Base-by-base conservation (phyloP, 1,284 basidiomycete genomes). In the Meripilus lineatus region DNA sequence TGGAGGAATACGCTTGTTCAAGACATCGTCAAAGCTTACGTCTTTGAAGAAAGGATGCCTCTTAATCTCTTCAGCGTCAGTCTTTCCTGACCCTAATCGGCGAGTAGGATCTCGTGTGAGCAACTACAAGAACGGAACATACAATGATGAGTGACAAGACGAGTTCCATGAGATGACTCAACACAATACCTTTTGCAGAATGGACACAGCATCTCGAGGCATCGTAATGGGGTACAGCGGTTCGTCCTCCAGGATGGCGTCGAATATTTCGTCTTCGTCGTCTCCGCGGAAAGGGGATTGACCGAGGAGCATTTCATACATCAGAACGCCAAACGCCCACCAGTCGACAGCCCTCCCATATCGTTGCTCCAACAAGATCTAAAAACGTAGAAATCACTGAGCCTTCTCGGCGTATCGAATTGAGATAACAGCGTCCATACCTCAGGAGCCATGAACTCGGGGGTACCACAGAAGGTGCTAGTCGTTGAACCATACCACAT, bases 391-490 rank as follows among this genome's bases (percentile, higher is more conserved):
- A 11, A 8, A 11, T 36, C 11, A 13, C 34, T 34, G 38, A 23
- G 2, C n/a, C n/a, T n/a, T n/a, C n/a, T n/a, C 4, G 5, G 5
- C 30, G 7, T 22, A 23, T 21, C n/a, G 5, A 38, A 38, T 11
- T 20, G 8, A 20, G 26, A 36, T 23, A 36, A 28, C n/a, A 32
- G n/a, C n/a, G 1, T 14, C 50, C 74, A 35, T 49, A 92, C 92
- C 76, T 99, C 96, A 5, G 96, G 96, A 28, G 96, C 96, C 96
- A 99, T 99, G 65, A 99, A 99, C 64, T 99, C 96, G 1, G 96
- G 96, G 32, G 96, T 99, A 45, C 96, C 96, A 69, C 96, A 99
- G 69, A 99, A 99, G 1, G 96, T 99, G 61, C 89, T 92, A 4
- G 96, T 99, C n/a, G 95, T 98, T 58, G 84, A 84, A 15, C 93